A percentile compares a stretch with the other conserved stretches of the same genome.
These are phyloP conservation scores for Nicotiana knightiana DNA, from an alignment of 257 asterid species.

Conservation along the genomic window DNA sequence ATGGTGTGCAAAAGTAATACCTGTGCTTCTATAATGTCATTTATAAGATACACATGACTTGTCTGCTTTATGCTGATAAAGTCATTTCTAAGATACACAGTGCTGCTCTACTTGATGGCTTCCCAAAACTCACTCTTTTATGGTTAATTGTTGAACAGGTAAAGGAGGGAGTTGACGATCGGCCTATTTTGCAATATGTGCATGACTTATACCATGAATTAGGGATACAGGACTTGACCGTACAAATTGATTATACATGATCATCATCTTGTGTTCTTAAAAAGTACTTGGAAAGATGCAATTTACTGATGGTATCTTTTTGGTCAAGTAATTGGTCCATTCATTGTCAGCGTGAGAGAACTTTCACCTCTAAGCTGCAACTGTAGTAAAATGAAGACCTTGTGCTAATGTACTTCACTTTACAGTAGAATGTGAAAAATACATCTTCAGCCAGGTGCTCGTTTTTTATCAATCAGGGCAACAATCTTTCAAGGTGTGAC, in stretches of 20 bases:
- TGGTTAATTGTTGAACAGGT: slow-evolving; percentile 32
- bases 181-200: slow-evolving; percentile 53
- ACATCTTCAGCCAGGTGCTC: background rate
- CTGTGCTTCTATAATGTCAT: background rate
- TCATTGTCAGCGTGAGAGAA: background rate
- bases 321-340: background rate
- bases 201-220: slow-evolving; percentile 78
- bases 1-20: background rate
- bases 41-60: background rate
- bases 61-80: background rate
- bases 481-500: background rate
- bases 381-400: background rate
- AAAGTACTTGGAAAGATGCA: background rate
- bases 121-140: background rate
- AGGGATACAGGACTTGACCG: slow-evolving; percentile 79
- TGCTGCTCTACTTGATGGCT: slow-evolving; percentile 9
- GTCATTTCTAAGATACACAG: background rate
- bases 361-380: background rate
- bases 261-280: background rate
- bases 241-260: slow-evolving; percentile 51
- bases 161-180: slow-evolving; percentile 68
- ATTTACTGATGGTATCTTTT: background rate
- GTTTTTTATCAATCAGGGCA: background rate
- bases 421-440: background rate
- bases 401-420: background rate